These are phyloP conservation scores for Epichloe hybrida DNA, from an alignment of 2,329 filamentous ascomycete species.

Conservation along the genomic window DNA sequence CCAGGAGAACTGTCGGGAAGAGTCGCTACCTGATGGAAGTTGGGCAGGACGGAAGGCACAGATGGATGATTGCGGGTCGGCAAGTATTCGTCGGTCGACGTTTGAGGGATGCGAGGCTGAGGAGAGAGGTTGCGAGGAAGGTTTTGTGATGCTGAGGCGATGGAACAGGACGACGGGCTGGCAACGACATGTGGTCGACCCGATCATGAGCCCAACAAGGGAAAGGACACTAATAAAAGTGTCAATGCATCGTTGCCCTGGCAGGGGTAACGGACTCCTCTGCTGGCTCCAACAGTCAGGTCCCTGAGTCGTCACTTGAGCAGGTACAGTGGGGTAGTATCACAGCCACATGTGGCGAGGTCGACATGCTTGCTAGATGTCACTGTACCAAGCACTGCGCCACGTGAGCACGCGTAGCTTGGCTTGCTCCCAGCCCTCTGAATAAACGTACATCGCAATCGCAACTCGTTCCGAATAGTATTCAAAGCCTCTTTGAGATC, in stretches of 20 bases:
- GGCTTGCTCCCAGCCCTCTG: no score
- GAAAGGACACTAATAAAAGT: conserved; percentile 8
- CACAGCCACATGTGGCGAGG: conserved; percentile 13
- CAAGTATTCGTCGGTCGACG: not conserved
- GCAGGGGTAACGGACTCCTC: conserved; percentile 5
- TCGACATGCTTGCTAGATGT: not conserved
- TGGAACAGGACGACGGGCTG: conserved; percentile 19
- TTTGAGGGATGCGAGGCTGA: not conserved
- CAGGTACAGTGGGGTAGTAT: no score
- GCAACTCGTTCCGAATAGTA: no score
- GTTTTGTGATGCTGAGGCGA: conserved; percentile 8
- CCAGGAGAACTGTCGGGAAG: not conserved
- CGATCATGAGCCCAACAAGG: conserved; percentile 19
- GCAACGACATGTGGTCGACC: conserved; percentile 14
- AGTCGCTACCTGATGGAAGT: not conserved
- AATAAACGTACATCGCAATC: no score
- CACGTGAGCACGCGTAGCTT: not conserved
- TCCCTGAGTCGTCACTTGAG: no score
- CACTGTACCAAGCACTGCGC: not conserved
- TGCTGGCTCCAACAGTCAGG: not conserved
- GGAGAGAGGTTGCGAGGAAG: not conserved
- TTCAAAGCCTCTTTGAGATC: no score
- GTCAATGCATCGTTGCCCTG: conserved; percentile 9
- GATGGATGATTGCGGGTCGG: not conserved
- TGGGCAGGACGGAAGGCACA: not conserved